Base-by-base conservation (phyloP, 805 yeast genomes). In the Yamadazyma insecticola region DNA sequence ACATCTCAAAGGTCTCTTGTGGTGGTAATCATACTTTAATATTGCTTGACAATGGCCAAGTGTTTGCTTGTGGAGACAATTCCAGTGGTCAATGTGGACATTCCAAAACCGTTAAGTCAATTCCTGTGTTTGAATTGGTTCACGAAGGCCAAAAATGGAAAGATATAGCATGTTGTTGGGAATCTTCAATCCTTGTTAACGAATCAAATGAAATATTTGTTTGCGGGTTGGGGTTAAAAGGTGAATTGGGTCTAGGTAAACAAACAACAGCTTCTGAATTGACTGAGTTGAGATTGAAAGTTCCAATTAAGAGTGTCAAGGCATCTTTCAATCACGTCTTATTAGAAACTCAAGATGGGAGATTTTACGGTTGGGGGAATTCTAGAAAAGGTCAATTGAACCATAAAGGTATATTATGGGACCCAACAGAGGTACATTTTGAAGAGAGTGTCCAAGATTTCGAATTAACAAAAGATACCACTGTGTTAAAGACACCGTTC, bases 11-110 rank as follows among this genome's bases (percentile, higher is more conserved):
- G 41, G 62, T 88, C 9, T 70, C 67, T 1, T 77, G 88, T 44
- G 97, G 96, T 4, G 97, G 97, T 0, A 89, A 89, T 45, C 97
- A 90, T 51, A 80, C 95, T 0, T 44, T 85, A 12, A 39, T 86
- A 2, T 50, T 87, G 6, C 51, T 72, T 9, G 60, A 55, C 1
- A 55, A 67, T 28, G 90, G 90, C 1, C 50, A 55, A 0, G 51
- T 80, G 1, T 78, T 55, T 40, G 72, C 72, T 0, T 44, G 74
- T 29, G 97, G 97, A 1, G 74, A 65, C 33, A 80, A 78, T 43
- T 31, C 55, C 0, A 32, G 40, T 24, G 78, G 82, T 2, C 88
- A 83, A 50, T 69, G 76, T 42, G 78, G 71, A 3, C 37, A 37
- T 14, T 30, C 36, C 1, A n/a, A n/a, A n/a, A 33, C 16, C 5